Evolutionary conservation across 176 grass and related monocot genomes (phyloP), one percentile per base, ranked within the genome.

Genomic region (Typha latifolia): DNA sequence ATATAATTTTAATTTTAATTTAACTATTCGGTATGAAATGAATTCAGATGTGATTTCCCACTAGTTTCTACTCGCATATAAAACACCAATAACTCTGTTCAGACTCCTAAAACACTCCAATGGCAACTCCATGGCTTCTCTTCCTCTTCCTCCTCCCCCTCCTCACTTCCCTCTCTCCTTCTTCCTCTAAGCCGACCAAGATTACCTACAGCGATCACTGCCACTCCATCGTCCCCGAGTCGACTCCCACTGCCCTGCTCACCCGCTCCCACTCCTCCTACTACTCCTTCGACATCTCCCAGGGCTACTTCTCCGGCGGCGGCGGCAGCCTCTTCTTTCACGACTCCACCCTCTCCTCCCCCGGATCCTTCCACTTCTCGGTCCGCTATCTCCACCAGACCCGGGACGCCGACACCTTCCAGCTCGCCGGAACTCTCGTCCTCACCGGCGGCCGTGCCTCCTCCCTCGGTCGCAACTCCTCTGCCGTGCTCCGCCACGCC

Each of bases 301-400:
- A 53, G 47, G 92, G 92, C 18, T 84, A 86, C 78, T 91, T 89
- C 77, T 69, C 81, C 43, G 77, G 67, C 70, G 69, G 75, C 29
- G 69, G 75, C 29, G 75, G 69, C 3, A 1, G 12, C 68, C 68
- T 66, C 72, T 15, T 37, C 71, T 47, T 37, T 22, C 53, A 68
- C n/a, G 66, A 72, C 49, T 83, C 77, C 73, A 83, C 82, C 62
- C 70, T 73, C 49, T 34, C 32, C 0, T 34, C 32, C 16, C 14
- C 15, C 52, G 52, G 52, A 5, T 18, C 52, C 52, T 57, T 57
- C 52, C 7, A 7, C 52, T 71, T 91, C 72, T 57, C 68, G 31
- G 71, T 73, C 15, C 49, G 71, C 69, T 75, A 68, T 34, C 68
- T 85, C 57, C 48, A 16, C 52, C 84, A 15, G 26, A 96, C 91